These are phyloP conservation scores for Talaromyces stipitatus DNA, from an alignment of 495 filamentous ascomycete genomes.

Conservation along the genomic window DNA sequence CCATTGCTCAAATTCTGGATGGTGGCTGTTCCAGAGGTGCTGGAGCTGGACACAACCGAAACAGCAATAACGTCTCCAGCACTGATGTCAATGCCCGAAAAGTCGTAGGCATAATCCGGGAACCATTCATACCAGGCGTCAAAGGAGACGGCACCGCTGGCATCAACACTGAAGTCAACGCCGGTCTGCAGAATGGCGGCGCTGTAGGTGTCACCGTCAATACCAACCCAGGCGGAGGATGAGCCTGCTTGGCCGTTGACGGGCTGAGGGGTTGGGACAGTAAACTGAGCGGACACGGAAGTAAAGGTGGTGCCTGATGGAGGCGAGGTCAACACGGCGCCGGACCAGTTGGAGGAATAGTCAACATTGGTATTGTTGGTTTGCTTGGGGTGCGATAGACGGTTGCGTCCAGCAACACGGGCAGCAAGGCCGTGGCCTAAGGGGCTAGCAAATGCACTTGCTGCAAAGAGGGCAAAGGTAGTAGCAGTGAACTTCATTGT, in stretches of 20 bases:
- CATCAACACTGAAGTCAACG: conserved; percentile 45
- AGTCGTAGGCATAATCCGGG: conserved; percentile 49
- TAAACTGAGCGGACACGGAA: conserved; percentile 47
- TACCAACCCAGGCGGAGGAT: conserved; percentile 55
- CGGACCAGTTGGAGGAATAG: conserved; percentile 56
- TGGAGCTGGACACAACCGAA: conserved; percentile 40
- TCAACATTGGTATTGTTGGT: conserved; percentile 23
- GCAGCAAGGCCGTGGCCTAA: conserved; percentile 12
- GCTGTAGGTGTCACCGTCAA: conserved; percentile 52
- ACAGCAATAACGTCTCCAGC: conserved; percentile 52
- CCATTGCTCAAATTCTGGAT: conserved; percentile 50
- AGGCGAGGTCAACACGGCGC: conserved; percentile 41
- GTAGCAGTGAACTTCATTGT: conserved; percentile 2
- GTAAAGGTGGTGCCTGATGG: conserved; percentile 35
- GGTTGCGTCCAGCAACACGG: conserved; percentile 9
- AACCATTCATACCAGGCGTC: conserved; percentile 63
- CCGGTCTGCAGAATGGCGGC: conserved; percentile 55
- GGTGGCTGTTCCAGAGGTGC: conserved; percentile 41
- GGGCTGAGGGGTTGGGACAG: conserved; percentile 44
- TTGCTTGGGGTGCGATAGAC: conserved; percentile 17
- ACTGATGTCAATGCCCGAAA: conserved; percentile 38
- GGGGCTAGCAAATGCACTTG: conserved; percentile 19
- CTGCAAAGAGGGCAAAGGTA: conserved; percentile 15
- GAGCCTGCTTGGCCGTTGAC: conserved; percentile 27
- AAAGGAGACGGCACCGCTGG: conserved; percentile 27